A percentile compares a stretch with the other conserved stretches of the same genome.
These are phyloP conservation scores for Coemansia sp. DNA, from an alignment of 192 early-diverging fungal genomes.

Conservation along the genomic window DNA sequence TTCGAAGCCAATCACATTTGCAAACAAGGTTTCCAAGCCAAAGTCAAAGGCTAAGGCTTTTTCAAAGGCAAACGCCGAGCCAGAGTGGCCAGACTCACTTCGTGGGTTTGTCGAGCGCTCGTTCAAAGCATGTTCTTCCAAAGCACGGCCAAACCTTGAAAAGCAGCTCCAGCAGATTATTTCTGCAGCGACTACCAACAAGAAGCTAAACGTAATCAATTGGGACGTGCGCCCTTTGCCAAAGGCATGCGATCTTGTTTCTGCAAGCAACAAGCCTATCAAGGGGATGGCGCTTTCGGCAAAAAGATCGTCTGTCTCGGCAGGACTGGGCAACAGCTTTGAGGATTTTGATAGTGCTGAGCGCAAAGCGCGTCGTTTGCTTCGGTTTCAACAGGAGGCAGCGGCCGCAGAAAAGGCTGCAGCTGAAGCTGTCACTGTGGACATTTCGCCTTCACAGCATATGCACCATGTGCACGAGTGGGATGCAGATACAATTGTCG, in stretches of 20 bases:
- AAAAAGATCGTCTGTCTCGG: conserved; percentile 27
- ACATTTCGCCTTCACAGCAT: conserved; percentile 39
- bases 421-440: conserved; percentile 11
- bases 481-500: conserved; percentile 86
- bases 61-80: not conserved
- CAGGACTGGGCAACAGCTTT: conserved; percentile 1
- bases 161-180: conserved; percentile 54
- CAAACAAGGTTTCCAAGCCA: not conserved
- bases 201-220: conserved; percentile 41
- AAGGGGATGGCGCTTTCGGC: not conserved
- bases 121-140: conserved; percentile 32
- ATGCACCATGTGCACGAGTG: conserved; percentile 70
- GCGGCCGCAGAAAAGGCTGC: conserved; percentile 36
- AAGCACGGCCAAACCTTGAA: conserved; percentile 21
- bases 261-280: not conserved
- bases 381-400: conserved; percentile 40
- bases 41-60: not conserved
- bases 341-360: conserved; percentile 47
- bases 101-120: conserved; percentile 53
- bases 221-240: conserved; percentile 43
- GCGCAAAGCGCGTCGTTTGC: conserved; percentile 42
- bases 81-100: conserved; percentile 40
- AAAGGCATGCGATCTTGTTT: conserved; percentile 39
- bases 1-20: conserved; percentile 4
- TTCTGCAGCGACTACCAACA: conserved; percentile 38